phyloP scores from a whole-genome alignment of 176 grass and related monocot species.

The Oryza meyeriana region DNA sequence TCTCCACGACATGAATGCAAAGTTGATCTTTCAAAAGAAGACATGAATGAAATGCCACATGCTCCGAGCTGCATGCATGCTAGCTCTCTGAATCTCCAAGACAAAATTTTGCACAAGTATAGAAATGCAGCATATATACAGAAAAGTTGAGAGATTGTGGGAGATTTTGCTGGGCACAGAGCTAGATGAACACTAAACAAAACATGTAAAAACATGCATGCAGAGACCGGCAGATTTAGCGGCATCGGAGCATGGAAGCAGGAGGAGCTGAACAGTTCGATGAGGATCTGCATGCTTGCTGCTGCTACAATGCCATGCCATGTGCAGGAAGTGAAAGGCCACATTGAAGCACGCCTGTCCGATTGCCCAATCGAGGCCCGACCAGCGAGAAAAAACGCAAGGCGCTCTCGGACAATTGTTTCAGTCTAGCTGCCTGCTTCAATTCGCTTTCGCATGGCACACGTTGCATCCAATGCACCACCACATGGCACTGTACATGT shows the following conservation, averaged over 20 bases:
- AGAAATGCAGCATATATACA: not conserved
- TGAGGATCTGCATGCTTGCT: not conserved
- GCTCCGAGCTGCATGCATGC: not conserved
- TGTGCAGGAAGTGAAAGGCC: conserved; percentile 32
- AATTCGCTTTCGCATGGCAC: not conserved
- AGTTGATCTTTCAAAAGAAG: too few relatives aligned
- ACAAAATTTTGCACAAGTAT: not conserved
- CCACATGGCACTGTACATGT: not conserved
- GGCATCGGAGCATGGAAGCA: not conserved
- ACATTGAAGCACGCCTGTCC: conserved; percentile 28
- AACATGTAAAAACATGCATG: not conserved
- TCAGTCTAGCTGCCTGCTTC: too few relatives aligned
- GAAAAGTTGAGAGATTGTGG: not conserved
- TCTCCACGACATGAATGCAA: not conserved
- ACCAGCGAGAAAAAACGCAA: not conserved
- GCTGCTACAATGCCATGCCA: not conserved
- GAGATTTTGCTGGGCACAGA: not conserved
- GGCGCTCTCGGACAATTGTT: not conserved
- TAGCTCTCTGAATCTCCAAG: not conserved
- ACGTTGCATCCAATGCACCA: not conserved
- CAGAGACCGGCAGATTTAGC: not conserved
- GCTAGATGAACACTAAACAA: not conserved
- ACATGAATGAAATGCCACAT: conserved; percentile 12
- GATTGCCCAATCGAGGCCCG: conserved; percentile 8
- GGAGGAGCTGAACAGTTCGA: not conserved